Evolutionary conservation across 176 grass and related monocot genomes (phyloP).

Genomic region (Oryza brachyantha): DNA sequence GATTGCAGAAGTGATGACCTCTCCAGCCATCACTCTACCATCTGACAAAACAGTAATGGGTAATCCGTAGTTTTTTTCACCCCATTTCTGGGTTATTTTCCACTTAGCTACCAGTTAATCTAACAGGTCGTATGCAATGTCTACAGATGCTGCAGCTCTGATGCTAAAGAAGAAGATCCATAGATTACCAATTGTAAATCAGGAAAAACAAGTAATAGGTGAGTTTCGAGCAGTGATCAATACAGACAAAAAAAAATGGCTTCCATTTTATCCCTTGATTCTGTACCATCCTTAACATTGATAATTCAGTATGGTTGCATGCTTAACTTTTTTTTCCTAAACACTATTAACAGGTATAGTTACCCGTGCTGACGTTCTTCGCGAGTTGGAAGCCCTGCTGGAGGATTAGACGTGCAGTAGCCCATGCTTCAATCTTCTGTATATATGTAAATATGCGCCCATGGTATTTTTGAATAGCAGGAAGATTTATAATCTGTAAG

Average conservation of each 20-base stretch:
- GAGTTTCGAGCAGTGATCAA: conserved; percentile 29
- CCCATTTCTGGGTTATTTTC: not conserved
- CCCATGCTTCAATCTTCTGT: conserved; percentile 14
- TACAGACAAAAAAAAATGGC: not conserved
- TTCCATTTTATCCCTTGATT: conserved; percentile 2
- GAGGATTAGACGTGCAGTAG: conserved; percentile 35
- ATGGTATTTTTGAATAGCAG: conserved; percentile 23
- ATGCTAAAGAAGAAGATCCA: conserved; percentile 93
- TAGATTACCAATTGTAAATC: conserved; percentile 80
- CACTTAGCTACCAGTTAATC: not conserved
- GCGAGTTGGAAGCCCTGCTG: conserved; percentile 60
- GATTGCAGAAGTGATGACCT: conserved; percentile 72
- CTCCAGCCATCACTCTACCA: conserved; percentile 81
- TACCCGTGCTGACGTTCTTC: conserved; percentile 74
- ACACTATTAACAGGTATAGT: conserved; percentile 71
- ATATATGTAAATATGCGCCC: conserved; percentile 45
- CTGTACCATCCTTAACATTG: conserved; percentile 25
- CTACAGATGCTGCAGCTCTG: conserved; percentile 82
- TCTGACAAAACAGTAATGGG: conserved; percentile 74
- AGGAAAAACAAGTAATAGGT: conserved; percentile 75
- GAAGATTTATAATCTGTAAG: conserved; percentile 25
- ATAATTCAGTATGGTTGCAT: conserved; percentile 14
- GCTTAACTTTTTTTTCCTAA: conserved; percentile 40
- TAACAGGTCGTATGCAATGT: conserved; percentile 17
- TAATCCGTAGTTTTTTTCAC: conserved; percentile 29